Evolutionary conservation across 352 stramenopile species (phyloP).

Genomic region (Phytophthora idaei): DNA sequence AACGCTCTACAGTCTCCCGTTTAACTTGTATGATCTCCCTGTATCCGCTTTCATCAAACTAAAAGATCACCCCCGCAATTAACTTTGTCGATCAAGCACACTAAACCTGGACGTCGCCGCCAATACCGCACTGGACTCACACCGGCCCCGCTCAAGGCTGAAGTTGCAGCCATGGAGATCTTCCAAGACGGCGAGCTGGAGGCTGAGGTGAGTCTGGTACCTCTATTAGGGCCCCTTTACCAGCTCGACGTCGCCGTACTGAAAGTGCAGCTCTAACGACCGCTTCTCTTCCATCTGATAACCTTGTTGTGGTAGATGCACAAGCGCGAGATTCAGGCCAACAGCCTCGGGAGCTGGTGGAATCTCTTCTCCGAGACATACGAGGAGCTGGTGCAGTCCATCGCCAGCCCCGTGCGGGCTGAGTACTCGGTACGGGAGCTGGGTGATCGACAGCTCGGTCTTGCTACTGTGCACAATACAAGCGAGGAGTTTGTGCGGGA

Average conservation of each 20-base stretch:
- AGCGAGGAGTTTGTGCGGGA: constrained; percentile 48
- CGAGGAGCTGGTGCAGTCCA: constrained; percentile 74
- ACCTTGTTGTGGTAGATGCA: constrained; percentile 38
- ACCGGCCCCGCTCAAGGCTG: constrained; percentile 8
- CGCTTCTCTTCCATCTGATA: constrained; percentile 6
- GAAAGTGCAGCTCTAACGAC: constrained; percentile 3
- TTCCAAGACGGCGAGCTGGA: constrained; percentile 83
- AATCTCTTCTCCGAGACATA: constrained; percentile 76
- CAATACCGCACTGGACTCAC: constrained; percentile 5
- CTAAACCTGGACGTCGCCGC: background rate
- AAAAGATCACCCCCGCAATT: too few relatives aligned
- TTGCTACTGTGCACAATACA: constrained; percentile 12
- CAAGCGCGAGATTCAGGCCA: constrained; percentile 59
- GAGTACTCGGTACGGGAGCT: constrained; percentile 64
- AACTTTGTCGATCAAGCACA: constrained; percentile 1
- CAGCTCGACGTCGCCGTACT: background rate
- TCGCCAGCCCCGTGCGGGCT: constrained; percentile 66
- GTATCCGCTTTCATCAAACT: background rate
- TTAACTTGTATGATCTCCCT: background rate
- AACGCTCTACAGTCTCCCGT: background rate
- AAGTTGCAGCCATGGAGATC: constrained; percentile 62
- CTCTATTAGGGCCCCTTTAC: background rate
- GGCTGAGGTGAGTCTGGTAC: constrained; percentile 51
- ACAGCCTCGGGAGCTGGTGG: constrained; percentile 67
- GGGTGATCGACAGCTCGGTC: constrained; percentile 33